Percentiles rank a stretch among this genome's conserved stretches.
phyloP scores from a whole-genome alignment of 106 monocot species.

The Agapanthus africanus region DNA sequence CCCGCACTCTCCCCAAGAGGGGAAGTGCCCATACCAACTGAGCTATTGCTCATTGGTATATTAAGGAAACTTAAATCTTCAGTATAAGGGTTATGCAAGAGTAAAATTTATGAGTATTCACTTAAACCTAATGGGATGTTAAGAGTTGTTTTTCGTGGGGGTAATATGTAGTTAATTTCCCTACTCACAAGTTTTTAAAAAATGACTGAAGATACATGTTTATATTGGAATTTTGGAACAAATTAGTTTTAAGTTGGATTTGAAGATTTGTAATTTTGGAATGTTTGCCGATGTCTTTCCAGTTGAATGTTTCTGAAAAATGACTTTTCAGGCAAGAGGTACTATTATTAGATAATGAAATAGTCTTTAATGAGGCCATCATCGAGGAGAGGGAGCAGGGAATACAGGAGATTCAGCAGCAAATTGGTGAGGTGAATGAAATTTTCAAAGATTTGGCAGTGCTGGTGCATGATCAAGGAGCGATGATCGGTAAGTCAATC shows the following conservation, averaged over 20 bases:
- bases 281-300: neutral
- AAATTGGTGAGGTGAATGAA: slow-evolving; percentile 94
- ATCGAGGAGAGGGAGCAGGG: slow-evolving; percentile 94
- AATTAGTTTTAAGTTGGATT: no score
- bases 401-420: slow-evolving; percentile 86
- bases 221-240: no score
- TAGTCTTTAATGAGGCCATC: slow-evolving; percentile 93
- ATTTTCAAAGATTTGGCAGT: slow-evolving; percentile 53
- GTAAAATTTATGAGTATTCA: no score
- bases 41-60: no score
- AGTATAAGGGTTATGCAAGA: neutral
- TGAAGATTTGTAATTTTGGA: neutral
- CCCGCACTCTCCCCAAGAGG: no score
- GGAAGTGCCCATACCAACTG: no score
- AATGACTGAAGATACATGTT: no score
- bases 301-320: neutral
- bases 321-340: slow-evolving; percentile 68
- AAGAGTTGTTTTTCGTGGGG: no score
- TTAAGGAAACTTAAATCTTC: no score
- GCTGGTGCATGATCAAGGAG: slow-evolving; percentile 7
- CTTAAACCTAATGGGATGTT: no score
- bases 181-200: no score
- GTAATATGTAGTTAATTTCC: no score
- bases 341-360: slow-evolving; percentile 78
- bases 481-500: slow-evolving; percentile 9